Base-by-base conservation (phyloP, 257 asterid species). In the Haberlea rhodopensis region DNA sequence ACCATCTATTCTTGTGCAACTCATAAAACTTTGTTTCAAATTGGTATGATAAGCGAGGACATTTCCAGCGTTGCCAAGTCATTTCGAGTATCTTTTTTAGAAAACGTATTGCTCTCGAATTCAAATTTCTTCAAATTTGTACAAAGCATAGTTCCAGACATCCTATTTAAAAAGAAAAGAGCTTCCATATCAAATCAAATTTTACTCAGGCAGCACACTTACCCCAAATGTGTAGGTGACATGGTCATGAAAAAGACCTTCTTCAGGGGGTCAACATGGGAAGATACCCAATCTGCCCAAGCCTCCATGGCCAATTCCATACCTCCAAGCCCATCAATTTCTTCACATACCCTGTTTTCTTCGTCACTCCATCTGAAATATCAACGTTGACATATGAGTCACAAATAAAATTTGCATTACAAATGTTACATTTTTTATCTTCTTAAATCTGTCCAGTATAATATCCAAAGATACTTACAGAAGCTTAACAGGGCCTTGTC, bases 281-380 rank as follows among this genome's bases (percentile, higher is more conserved):
- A 57, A 24, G 75, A 82, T 43, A 94, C 87, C 99, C 96, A 89
- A 75, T 84, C 78, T 0, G 95, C 96, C 97, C 97, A 92, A 1
- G 91, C 75, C 26, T 87, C 91, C 97, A 92, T 87, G 28, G 97
- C 97, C 69, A 92, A 73, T 75, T 92, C 94, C 99, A 89, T 87
- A 70, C 99, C 99, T 48, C 79, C 87, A 4, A 68, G 58, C 43
- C 99, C 99, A 60, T 76, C 65, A 25, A 85, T 75, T 79, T 87
- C 90, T 86, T 92, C 94, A 62, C 99, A 92, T 53, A 71, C 82
- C 8, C 74, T 79, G 22, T 81, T 83, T 67, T 77, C 71, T 64
- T 80, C 94, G 61, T 75, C 58, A 60, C 91, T 85, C 99, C 99
- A 89, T 78, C 99, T 92, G 68, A 64, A 66, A 66, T 49, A 6